phyloP scores from a whole-genome alignment of 2,329 filamentous ascomycete species.

The Ophiocordyceps robertsii region DNA sequence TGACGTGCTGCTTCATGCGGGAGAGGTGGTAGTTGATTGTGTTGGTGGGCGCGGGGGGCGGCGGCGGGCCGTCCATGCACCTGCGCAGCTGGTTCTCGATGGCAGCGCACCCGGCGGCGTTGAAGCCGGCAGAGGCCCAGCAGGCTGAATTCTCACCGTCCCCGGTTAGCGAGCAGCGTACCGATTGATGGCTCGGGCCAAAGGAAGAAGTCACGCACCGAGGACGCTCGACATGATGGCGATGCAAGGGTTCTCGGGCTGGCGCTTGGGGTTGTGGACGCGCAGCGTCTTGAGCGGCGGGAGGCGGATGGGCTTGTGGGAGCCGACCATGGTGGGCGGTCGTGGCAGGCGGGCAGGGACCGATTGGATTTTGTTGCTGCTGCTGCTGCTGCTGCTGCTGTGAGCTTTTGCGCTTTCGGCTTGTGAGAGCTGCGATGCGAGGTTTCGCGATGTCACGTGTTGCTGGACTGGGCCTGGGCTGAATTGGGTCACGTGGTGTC shows the following conservation, averaged over 20 bases:
- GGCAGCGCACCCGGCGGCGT: conserved; percentile 40
- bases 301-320: conserved; percentile 40
- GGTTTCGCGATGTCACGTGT: conserved; percentile 1
- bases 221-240: conserved; percentile 44
- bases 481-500: too few species aligned
- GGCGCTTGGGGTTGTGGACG: conserved; percentile 37
- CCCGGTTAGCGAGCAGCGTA: not conserved
- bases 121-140: conserved; percentile 71
- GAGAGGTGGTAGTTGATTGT: conserved; percentile 89
- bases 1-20: conserved; percentile 63
- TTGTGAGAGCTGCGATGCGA: not conserved
- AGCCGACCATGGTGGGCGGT: conserved; percentile 25
- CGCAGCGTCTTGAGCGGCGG: conserved; percentile 42
- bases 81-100: conserved; percentile 46
- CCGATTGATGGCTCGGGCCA: not conserved
- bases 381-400: not conserved
- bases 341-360: not conserved
- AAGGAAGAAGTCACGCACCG: conserved; percentile 22
- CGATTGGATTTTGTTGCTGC: too few species aligned
- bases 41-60: conserved; percentile 37
- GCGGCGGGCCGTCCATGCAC: conserved; percentile 70
- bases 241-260: conserved; percentile 38
- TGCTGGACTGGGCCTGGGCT: not conserved
- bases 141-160: conserved; percentile 50
- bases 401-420: not conserved